Evolutionary conservation across 2,329 filamentous ascomycete genomes (phyloP), one percentile per base, ranked within the genome.

Genomic region (Parastagonospora avenae): DNA sequence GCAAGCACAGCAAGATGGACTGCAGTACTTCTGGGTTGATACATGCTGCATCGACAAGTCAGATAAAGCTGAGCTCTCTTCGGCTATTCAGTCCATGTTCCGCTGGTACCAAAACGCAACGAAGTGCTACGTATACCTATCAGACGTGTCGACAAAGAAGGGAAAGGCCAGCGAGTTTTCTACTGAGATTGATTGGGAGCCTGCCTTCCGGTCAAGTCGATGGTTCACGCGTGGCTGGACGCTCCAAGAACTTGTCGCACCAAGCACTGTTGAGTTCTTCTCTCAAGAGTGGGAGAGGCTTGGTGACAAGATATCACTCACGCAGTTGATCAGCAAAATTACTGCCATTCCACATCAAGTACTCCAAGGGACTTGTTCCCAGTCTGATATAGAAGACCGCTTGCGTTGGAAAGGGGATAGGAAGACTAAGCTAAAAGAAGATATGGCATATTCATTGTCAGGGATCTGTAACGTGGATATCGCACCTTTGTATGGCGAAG

Each of bases 401-500:
- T 19, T 59, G 5, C 19, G 12, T 3, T 62, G 48, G 57, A 27
- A 4, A 10, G 15, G 50, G 31, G 10, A 38, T 6, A 48, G 62
- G 14, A 15, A 48, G 1, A 66, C 64, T 0, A 63, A 42, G 41
- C 30, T 24, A 2, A 8, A 27, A 15, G 48, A 52, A 27, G 53
- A 59, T 27, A 10, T 2, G 14, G 49, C 45, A 10, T 54, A 56
- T 33, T 56, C 48, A 6, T 12, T 54, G 2, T 15, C 28, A 9
- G 47, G 51, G 2, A 50, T 63, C 19, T 52, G 58, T 31, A 51
- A 48, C 28, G 44, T 59, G 1, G 14, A 50, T 0, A 15, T 59
- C 9, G 0, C 46, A 7, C 48, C n/a, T 0, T 15, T 4, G 2
- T 50, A 56, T 46, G 46, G 53, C 14, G 50, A 56, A 27, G 43